Evolutionary conservation across 805 yeast genomes (phyloP), one percentile per base, ranked within the genome.

Genomic region (Candida coleopterorum): DNA sequence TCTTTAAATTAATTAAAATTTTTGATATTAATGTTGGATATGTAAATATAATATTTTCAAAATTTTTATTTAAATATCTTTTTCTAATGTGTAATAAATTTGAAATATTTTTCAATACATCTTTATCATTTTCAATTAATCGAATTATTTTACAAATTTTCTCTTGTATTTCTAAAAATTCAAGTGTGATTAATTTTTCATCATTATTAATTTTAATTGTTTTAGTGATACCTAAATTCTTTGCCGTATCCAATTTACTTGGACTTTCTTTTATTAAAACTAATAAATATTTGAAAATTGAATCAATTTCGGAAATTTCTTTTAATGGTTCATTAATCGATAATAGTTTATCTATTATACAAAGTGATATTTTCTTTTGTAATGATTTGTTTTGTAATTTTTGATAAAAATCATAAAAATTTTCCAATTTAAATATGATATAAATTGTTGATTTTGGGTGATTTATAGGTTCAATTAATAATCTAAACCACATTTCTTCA

Each of bases 11-110:
- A 50, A 70, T 73, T 47, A 87, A 65, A 15, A 80, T 72, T 35
- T 70, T 70, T 35, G 78, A 70, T 18, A 88, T 74, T 28, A 90
- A 60, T 1, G 96, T 74, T 4, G 96, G 95, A 53, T 80, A 85
- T 0, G 93, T 81, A 52, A 70, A 77, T 42, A 71, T 71, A 29
- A 79, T 71, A 45, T 79, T 77, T 23, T 58, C 63, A 2, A 70
- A 69, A n/a, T 81, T 81, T 24, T 71, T 70, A 35, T 68, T 58
- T 36, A 85, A 64, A 28, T 72, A 70, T 40, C 67, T 69, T 41
- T 60, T 65, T 33, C 64, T 49, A 25, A 64, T 50, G 37, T 63
- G 58, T 44, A 60, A 50, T 43, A 66, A 56, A 31, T 56, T 53
- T 14, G 59, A 47, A 24, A 66, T 48, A 35, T 47, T 58, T 30